A percentile compares a stretch with the other conserved stretches of the same genome.
Conservation (phyloP, 1,284 basidiomycete species). For the Cystobasidiaceae sp. region DNA sequence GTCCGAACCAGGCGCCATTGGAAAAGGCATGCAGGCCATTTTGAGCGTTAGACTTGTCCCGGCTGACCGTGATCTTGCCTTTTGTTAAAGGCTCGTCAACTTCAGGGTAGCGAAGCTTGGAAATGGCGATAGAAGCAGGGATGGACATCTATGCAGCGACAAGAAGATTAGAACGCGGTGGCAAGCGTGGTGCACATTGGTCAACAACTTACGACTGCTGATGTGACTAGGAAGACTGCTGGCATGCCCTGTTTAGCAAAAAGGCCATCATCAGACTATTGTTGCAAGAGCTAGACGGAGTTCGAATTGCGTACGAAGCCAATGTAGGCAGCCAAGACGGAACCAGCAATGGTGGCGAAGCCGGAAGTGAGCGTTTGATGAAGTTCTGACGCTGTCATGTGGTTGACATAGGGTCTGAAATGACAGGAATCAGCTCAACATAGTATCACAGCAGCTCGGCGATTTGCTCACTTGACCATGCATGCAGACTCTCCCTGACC, state of each 20-base stretch:
- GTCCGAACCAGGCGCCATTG: slow-evolving; percentile 76
- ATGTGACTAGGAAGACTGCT: slow-evolving; percentile 58
- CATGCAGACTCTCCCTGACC: slow-evolving; percentile 83
- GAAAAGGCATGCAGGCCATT: slow-evolving; percentile 79
- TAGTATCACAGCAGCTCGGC: not conserved
- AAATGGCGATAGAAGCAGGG: slow-evolving; percentile 84
- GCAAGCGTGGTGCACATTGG: not conserved
- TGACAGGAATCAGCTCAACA: not conserved
- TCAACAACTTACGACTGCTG: not conserved
- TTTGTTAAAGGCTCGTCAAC: slow-evolving; percentile 74
- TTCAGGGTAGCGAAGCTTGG: slow-evolving; percentile 79
- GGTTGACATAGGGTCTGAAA: slow-evolving; percentile 72
- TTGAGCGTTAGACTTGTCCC: slow-evolving; percentile 58
- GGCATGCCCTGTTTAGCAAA: slow-evolving; percentile 58
- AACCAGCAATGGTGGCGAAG: slow-evolving; percentile 86
- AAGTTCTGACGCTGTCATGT: slow-evolving; percentile 82
- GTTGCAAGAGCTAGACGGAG: not conserved
- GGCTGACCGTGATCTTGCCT: slow-evolving; percentile 70
- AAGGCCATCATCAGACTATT: slow-evolving; percentile 47
- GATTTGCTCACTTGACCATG: slow-evolving; percentile 50
- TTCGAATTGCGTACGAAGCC: slow-evolving; percentile 37
- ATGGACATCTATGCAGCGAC: slow-evolving; percentile 63
- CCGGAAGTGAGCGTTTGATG: slow-evolving; percentile 87
- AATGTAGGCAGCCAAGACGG: slow-evolving; percentile 79
- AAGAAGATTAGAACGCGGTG: not conserved